phyloP scores from a whole-genome alignment of 176 grass and related monocot species.

The Lolium perenne region DNA sequence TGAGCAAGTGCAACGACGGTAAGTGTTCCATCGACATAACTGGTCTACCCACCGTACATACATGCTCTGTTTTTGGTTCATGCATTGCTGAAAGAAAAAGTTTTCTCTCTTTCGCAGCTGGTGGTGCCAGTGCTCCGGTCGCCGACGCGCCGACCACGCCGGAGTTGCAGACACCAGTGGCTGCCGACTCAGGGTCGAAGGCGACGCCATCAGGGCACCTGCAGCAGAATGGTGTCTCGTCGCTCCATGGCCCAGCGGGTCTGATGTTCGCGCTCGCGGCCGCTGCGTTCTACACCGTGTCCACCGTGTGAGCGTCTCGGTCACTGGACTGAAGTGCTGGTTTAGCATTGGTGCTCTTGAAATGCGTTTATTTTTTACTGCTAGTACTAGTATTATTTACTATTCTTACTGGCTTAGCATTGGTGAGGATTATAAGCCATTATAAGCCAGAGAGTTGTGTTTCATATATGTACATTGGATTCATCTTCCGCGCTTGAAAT shows the following conservation, averaged over 20 bases:
- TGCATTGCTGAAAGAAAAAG: not conserved
- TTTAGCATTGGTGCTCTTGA: not conserved
- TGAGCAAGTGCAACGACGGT: conserved; percentile 71
- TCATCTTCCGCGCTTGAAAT: no score
- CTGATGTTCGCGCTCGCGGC: conserved; percentile 36
- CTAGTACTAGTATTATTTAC: not conserved
- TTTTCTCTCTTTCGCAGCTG: conserved; percentile 3
- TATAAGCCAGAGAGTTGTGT: no score
- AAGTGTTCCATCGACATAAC: not conserved
- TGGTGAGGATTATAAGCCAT: not conserved
- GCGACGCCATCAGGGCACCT: conserved; percentile 33
- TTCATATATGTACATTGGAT: no score
- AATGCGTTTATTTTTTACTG: not conserved
- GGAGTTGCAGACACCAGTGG: not conserved
- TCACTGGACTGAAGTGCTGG: not conserved
- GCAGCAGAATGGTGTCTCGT: conserved; percentile 33
- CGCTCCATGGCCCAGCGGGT: conserved; percentile 4
- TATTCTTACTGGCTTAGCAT: not conserved
- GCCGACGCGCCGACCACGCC: conserved; percentile 19
- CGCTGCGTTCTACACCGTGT: conserved; percentile 12
- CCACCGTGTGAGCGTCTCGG: conserved; percentile 5
- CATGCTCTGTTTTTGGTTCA: no score
- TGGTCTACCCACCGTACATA: not conserved
- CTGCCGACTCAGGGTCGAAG: conserved; percentile 42
- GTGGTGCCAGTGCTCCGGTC: not conserved